phyloP scores from a whole-genome alignment of 177 flowering plant genomes.

The Tripterygium wilfordii region DNA sequence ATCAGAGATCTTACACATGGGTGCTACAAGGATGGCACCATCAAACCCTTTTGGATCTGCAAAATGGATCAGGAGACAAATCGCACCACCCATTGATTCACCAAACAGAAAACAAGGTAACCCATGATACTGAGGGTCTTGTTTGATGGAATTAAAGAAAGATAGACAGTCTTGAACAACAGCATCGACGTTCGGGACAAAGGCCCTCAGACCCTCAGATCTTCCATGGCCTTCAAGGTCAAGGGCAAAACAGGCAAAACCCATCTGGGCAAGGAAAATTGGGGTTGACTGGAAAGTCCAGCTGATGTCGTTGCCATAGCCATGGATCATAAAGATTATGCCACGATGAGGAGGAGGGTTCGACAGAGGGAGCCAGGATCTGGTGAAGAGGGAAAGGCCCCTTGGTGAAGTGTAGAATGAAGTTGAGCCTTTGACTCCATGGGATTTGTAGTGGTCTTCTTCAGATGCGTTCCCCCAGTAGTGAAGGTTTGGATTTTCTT shows the following conservation, averaged over 20 bases:
- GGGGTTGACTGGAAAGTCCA: conserved; percentile 86
- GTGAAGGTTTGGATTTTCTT: not conserved
- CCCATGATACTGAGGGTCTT: conserved; percentile 20
- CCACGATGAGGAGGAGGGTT: conserved; percentile 47
- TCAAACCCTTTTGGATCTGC: conserved; percentile 27
- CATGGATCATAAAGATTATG: conserved; percentile 79
- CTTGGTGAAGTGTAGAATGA: conserved; percentile 68
- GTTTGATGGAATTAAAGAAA: conserved; percentile 45
- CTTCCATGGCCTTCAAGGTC: conserved; percentile 86
- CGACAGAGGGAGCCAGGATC: conserved; percentile 78
- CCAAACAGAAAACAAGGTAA: conserved; percentile 65
- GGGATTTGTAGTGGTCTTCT: conserved; percentile 53
- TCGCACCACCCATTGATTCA: conserved; percentile 94
- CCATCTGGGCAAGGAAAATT: conserved; percentile 71
- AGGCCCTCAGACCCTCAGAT: conserved; percentile 72
- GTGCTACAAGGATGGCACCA: conserved; percentile 73
- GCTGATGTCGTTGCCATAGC: conserved; percentile 85
- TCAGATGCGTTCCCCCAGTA: conserved; percentile 72
- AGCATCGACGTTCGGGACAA: conserved; percentile 59
- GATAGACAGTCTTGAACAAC: conserved; percentile 61
- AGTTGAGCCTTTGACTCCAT: conserved; percentile 40
- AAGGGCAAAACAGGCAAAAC: conserved; percentile 76
- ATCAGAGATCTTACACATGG: conserved; percentile 84
- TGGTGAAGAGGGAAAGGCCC: conserved; percentile 73
- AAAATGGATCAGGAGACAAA: conserved; percentile 61